Evolutionary conservation across 257 asterid species (phyloP).

Genomic region (Forsythia viridissima): DNA sequence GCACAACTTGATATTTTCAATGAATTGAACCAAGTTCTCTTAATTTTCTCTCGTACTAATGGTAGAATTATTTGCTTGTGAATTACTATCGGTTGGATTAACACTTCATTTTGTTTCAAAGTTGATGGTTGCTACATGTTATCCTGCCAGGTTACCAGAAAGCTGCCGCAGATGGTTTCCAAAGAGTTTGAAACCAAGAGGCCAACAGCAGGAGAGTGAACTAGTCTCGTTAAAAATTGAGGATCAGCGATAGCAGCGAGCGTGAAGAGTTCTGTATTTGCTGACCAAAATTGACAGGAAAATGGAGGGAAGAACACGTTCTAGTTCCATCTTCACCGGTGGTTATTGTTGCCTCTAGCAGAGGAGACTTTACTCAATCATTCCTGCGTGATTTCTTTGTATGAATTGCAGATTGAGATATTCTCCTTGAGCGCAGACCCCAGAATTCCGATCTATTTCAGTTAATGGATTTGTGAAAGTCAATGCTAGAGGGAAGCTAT

Average conservation of each 20-base stretch:
- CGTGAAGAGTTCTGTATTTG: conserved; percentile 23
- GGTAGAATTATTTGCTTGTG: neutral
- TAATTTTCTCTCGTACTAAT: neutral
- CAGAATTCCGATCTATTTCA: neutral
- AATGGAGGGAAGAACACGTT: conserved; percentile 7
- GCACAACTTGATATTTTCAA: neutral
- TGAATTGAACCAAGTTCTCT: neutral
- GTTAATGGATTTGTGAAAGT: neutral
- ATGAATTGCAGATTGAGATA: no score
- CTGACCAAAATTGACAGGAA: conserved; percentile 21
- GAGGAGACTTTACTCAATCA: no score
- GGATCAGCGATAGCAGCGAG: conserved; percentile 40
- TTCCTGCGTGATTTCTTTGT: no score
- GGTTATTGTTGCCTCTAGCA: neutral
- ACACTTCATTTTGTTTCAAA: conserved; percentile 4
- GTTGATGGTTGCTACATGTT: neutral
- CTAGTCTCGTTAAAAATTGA: conserved; percentile 55
- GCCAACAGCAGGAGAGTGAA: conserved; percentile 84
- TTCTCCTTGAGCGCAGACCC: no score
- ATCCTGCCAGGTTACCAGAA: conserved; percentile 78
- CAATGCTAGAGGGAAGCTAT: neutral
- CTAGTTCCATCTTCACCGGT: neutral
- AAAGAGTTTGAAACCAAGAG: conserved; percentile 63
- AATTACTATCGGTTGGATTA: neutral
- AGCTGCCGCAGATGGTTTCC: conserved; percentile 75